Conservation (phyloP, 192 early-diverging fungal genomes). For the Linnemannia elongata region DNA sequence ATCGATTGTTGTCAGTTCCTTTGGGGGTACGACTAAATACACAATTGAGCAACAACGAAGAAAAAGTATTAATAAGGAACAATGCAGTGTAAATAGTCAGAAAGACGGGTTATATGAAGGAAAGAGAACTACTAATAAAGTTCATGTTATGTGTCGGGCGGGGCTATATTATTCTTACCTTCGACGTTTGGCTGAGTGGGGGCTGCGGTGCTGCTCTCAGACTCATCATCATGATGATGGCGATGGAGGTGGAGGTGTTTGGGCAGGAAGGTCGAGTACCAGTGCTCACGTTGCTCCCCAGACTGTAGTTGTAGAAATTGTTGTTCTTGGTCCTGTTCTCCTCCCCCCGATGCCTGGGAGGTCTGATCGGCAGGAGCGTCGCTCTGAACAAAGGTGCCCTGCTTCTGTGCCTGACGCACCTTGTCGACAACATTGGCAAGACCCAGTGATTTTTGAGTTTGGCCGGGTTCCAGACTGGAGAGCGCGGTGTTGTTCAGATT, state of each 20-base stretch:
- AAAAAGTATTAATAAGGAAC: not conserved
- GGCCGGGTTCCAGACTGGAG: constrained; percentile 20
- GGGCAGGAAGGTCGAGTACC: constrained; percentile 28
- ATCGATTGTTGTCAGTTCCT: constrained; percentile 17
- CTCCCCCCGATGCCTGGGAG: not conserved
- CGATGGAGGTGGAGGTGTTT: constrained; percentile 9
- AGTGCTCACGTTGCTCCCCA: constrained; percentile 17
- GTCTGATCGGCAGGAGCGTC: not conserved
- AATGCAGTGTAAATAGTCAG: not conserved
- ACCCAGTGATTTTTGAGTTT: not conserved
- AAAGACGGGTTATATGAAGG: not conserved
- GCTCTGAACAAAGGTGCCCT: not conserved
- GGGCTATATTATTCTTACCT: not conserved
- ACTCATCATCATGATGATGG: not conserved
- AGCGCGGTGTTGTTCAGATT: not conserved
- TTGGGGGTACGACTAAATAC: not conserved
- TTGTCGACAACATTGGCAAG: constrained; percentile 28
- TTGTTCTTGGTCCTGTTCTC: not conserved
- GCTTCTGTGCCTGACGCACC: constrained; percentile 33
- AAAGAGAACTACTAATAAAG: not conserved
- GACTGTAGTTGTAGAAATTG: not conserved
- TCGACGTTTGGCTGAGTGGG: constrained; percentile 8
- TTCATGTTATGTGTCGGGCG: not conserved
- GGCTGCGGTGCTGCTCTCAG: constrained; percentile 9
- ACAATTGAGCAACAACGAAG: no score